Evolutionary conservation across 805 yeast genomes (phyloP), one percentile per base, ranked within the genome.

Genomic region (Phaffomyces opuntiae): DNA sequence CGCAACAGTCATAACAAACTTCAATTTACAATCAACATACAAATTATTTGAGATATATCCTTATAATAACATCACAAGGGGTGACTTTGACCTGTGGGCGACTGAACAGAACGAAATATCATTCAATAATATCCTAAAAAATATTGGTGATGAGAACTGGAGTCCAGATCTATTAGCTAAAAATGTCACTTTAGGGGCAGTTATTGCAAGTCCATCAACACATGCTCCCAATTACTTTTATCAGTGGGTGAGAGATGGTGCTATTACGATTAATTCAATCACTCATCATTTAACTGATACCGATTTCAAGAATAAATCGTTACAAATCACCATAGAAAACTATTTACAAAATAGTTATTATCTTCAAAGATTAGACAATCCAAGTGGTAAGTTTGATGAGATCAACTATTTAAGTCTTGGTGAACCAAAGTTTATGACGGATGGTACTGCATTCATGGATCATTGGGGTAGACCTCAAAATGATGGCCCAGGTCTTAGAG

Each of bases 401-500:
- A 63, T 67, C 11, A 61, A 67, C 14, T 67, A 74, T 40, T 63
- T 64, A 9, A 88, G 87, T 2, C 69, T 90, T 32, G 98, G 97
- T 2, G 98, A 91, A 61, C 97, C 98, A 8, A 91, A 91, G 62
- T 91, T 84, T 59, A 62, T 73, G 60, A 78, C 81, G 5, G 76
- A 87, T 59, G 81, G 83, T 24, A 55, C 77, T 0, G 70, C 85
- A 1, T 91, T 84, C 56, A 62, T 63, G 7, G 81, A 68, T 3
- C 61, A 68, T 33, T 91, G 98, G 98, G 98, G 98, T 2, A 72
- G 98, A 54, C 98, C 98, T 1, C 98, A 91, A 65, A 75, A 88
- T 49, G 98, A 91, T 62, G 98, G 98, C 0, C 96, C 98, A 1
- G 90, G 95, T 1, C 70, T 91, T 47, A 73, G 97, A 55, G 73